A percentile compares a stretch with the other conserved stretches of the same genome.
These are phyloP conservation scores for Kluyveromyces sp. DNA, from an alignment of 1,139 yeast genomes.

Conservation along the genomic window DNA sequence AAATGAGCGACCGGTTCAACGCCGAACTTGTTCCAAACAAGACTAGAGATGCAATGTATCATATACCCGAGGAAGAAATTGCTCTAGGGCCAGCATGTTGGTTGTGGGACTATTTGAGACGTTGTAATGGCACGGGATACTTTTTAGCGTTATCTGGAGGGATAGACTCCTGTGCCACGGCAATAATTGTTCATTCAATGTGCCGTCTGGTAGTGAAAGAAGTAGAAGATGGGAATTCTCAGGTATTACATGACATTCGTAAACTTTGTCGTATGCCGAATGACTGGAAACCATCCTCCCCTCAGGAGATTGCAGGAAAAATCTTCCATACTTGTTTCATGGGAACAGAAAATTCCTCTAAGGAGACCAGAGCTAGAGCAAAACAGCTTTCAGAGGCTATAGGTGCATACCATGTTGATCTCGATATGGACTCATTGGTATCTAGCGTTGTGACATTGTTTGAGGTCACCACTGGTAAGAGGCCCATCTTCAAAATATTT, in stretches of 20 bases:
- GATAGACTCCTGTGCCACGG: conserved; percentile 95
- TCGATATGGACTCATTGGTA: conserved; percentile 85
- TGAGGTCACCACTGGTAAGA: conserved; percentile 83
- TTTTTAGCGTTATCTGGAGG: conserved; percentile 96
- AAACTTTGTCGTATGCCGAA: conserved; percentile 46
- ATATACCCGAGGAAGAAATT: conserved; percentile 87
- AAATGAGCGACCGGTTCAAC: conserved; percentile 51
- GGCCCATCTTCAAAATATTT: conserved; percentile 80
- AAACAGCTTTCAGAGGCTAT: conserved; percentile 63
- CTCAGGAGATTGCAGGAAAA: conserved; percentile 66
- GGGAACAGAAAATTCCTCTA: conserved; percentile 92
- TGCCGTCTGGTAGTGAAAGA: conserved; percentile 74
- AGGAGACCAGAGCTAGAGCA: conserved; percentile 82
- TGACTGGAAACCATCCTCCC: conserved; percentile 61
- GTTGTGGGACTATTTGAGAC: conserved; percentile 95
- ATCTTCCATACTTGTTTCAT: conserved; percentile 86
- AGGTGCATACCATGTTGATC: conserved; percentile 85
- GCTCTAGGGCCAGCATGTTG: conserved; percentile 99
- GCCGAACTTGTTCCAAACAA: conserved; percentile 57
- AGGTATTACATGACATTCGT: conserved; percentile 70
- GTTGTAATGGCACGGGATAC: conserved; percentile 84
- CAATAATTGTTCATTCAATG: conserved; percentile 91
- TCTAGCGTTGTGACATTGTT: conserved; percentile 66
- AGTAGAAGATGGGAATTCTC: conserved; percentile 55
- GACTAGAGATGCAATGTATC: conserved; percentile 49